Base-by-base conservation (phyloP, 345 rosid genomes). In the Aquilaria yunnanensis region DNA sequence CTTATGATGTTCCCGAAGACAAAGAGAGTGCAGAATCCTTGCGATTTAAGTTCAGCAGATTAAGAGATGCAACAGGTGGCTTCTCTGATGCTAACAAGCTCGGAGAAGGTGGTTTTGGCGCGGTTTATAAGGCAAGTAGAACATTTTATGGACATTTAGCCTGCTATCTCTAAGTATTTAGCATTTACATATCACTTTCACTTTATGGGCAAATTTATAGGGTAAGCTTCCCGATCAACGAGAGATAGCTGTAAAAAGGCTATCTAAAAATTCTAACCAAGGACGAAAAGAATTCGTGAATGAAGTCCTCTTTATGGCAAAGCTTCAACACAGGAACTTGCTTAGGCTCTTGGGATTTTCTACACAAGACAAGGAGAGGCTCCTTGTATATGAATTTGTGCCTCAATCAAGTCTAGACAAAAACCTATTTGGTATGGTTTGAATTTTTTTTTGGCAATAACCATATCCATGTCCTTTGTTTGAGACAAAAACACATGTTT, bases 101-200 rank as follows among this genome's bases (percentile, higher is more conserved):
- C 8, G 87, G 87, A 29, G 71, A 79, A 62, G 90, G 90, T 50
- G 90, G 90, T 37, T 82, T 82, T 72, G 90, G 90, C 49, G 69
- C 61, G 13, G 90, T 85, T 69, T 82, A 80, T 64, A 78, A 78
- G 81, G 85, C 60, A 60, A 57, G 14, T 49, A 34, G 14, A 14
- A 2, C 2, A 10, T 51, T 56, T 57, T 33, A 16, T 16, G 23
- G 23, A 16, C 23, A 16, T 16, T 16, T 16, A 16, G 23, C 23
- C 23, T 16, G 23, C 23, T 16, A 16, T 16, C 23, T 16, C 11
- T 54, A 9, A 54, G 16, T 54, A 3, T 54, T 5, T 16, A 16
- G 0, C 23, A 16, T 16, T 16, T 16, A 16, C 23, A 16, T 16
- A 16, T 16, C 32, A n/a, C 12, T 52, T 53, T 4, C 1, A 61